Evolutionary conservation across 495 filamentous ascomycete species (phyloP), one percentile per base, ranked within the genome.

Genomic region (Xylaria acuta): DNA sequence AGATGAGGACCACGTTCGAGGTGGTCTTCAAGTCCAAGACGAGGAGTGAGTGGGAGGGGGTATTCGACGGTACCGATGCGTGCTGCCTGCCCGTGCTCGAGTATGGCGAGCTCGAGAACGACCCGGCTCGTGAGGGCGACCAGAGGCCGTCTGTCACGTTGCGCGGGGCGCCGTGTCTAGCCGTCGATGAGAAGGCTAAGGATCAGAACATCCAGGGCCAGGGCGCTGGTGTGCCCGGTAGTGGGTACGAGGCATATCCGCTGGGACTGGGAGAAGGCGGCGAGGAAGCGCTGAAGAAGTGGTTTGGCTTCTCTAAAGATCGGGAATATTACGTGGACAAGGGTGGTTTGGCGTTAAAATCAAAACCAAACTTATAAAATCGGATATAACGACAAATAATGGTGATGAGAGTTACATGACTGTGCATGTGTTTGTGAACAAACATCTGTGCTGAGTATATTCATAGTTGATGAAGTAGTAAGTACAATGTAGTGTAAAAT

Each of bases 51-150:
- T 98, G 95, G 95, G 95, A 97, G 80, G 74, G 66, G 7, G 80
- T 97, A 3, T 98, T 97, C 79, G 92, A 96, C 75, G 92, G 92
- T 22, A 95, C 90, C 0, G 95, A 98, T 84, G 94, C 95, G 11
- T 98, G 95, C 80, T 94, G 92, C 69, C 95, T 94, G 27, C 94
- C 95, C 2, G 92, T 98, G 3, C 80, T 97, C 64, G 90, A 89
- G 54, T 91, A 92, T 75, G 73, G 51, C 0, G 95, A 97, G 81
- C 82, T 97, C 68, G 88, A 93, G 77, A 78, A 81, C n/a, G 78
- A 84, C 38, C 84, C 85, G 6, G 75, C 71, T 54, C 77, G 81
- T 63, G 86, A 87, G 72, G 94, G 90, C 72, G 92, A 97, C 70
- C 94, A 95, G 78, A 83, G 93, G 72, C 91, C 93, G 30, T 81